Conservation (phyloP, 371 early-diverging fungal genomes). For the Globomyces sp. region DNA sequence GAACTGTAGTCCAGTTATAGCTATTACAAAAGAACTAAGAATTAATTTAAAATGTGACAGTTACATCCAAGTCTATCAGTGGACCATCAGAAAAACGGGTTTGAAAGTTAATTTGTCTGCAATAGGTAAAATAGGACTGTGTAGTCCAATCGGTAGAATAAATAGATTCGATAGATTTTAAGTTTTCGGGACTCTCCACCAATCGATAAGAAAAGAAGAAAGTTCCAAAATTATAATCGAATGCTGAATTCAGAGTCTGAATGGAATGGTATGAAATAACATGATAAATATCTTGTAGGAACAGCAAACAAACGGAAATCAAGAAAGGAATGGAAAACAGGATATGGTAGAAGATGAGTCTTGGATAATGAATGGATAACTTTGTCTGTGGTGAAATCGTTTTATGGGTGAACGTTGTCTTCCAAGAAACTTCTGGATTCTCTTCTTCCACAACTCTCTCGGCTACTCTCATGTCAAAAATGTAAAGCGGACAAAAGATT, state of each 20-base stretch:
- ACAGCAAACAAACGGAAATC: slow-evolving; percentile 7
- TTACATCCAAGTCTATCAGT: background rate
- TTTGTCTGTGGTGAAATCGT: slow-evolving; percentile 4
- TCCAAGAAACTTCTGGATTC: slow-evolving; percentile 14
- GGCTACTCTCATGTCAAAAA: no score
- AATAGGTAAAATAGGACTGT: slow-evolving; percentile 1
- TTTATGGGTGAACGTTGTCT: slow-evolving; percentile 1
- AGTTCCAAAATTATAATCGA: slow-evolving; percentile 7
- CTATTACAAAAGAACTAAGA: slow-evolving; percentile 10
- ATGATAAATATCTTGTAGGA: slow-evolving; percentile 17
- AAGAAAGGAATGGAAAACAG: slow-evolving; percentile 5
- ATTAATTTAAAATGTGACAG: background rate
- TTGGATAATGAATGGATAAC: slow-evolving; percentile 13
- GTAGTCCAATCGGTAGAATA: slow-evolving; percentile 7
- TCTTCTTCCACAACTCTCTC: no score
- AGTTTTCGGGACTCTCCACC: background rate
- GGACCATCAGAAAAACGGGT: background rate
- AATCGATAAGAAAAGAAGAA: slow-evolving; percentile 7
- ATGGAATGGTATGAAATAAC: background rate
- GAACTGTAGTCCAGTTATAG: slow-evolving; percentile 1
- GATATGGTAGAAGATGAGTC: slow-evolving; percentile 12
- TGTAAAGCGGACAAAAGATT: no score
- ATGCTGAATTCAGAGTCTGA: background rate
- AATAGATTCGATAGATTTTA: background rate
- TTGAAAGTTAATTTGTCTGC: slow-evolving; percentile 4